Base-by-base conservation (phyloP, 1,284 basidiomycete species). In the Schizophyllum amplum region DNA sequence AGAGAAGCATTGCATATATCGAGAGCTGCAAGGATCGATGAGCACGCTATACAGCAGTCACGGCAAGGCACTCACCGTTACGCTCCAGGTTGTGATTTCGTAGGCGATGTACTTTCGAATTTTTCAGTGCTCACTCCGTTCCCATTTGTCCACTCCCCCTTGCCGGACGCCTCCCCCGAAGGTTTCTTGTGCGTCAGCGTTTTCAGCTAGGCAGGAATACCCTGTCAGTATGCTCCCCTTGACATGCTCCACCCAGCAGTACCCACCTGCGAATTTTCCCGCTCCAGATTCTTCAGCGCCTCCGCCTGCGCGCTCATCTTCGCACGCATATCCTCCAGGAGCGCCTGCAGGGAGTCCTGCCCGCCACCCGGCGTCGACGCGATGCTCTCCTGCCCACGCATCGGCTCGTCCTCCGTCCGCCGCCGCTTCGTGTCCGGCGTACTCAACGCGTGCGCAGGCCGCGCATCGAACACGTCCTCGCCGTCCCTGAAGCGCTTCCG, bases 271-370 rank as follows among this genome's bases (percentile, higher is more conserved):
- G 67, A 66, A 59, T 76, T 76, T 59, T 75, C 72, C 58, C 69
- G 70, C 46, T 63, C 64, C 58, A 73, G 65, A 55, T 59, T 60
- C 49, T 70, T 64, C 20, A 74, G 64, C 23, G 66, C 67, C 42
- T 66, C 60, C 42, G 67, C 66, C 60, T 76, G 74, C 60, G 69
- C 65, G 51, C 74, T 69, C 42, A 75, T 68, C 63, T 72, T 71
- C 57, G 63, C 57, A 62, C 72, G 71, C 68, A 75, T 71, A 56
- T 70, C 63, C 47, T 59, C 63, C 33, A 75, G 64, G 58, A 70
- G 66, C 17, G 69, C 63, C 17, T 63, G 61, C 15, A 64, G 53
- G 22, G 56, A 52, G 33, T 57, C 53, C 6, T 33, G 49, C 20
- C 54, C 55, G 25, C 51, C 50, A 54, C 60, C 57, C 52, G 48